These are phyloP conservation scores for Margaritispora aquatica DNA, from an alignment of 495 filamentous ascomycete genomes.

Conservation along the genomic window DNA sequence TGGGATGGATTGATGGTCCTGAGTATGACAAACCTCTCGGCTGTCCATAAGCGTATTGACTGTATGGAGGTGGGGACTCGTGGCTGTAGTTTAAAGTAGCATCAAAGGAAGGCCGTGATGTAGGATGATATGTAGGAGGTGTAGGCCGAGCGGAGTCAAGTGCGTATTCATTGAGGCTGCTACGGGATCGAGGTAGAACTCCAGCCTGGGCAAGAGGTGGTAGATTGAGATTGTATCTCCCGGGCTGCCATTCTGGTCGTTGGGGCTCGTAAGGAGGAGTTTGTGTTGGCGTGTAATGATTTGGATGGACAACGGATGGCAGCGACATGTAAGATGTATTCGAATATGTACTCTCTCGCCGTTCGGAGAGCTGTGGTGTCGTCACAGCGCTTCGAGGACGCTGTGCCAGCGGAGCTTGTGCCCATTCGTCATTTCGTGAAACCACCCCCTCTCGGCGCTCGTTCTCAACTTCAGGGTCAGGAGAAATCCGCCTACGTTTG, in stretches of 20 bases:
- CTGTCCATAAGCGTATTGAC: slow-evolving; percentile 26
- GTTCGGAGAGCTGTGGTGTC: slow-evolving; percentile 18
- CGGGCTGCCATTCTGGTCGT: slow-evolving; percentile 23
- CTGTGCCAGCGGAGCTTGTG: slow-evolving; percentile 18
- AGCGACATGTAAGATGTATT: slow-evolving; percentile 8
- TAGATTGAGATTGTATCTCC: slow-evolving; percentile 20
- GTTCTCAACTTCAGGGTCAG: slow-evolving; percentile 25
- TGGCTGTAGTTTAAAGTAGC: slow-evolving; percentile 14
- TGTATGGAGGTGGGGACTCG: slow-evolving; percentile 1
- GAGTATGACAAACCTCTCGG: slow-evolving; percentile 35
- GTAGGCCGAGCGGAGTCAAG: slow-evolving; percentile 22
- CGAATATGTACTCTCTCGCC: slow-evolving; percentile 19
- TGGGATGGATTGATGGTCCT: slow-evolving; percentile 17
- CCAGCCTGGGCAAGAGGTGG: slow-evolving; percentile 25
- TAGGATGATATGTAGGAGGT: slow-evolving; percentile 16
- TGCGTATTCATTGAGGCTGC: slow-evolving; percentile 18
- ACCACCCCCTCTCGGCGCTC: slow-evolving; percentile 24
- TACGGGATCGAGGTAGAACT: background rate
- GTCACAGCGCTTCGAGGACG: slow-evolving; percentile 1
- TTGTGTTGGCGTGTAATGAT: too few species aligned
- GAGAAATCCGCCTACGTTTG: slow-evolving; percentile 32
- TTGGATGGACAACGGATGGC: too few species aligned
- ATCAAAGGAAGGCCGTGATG: slow-evolving; percentile 14
- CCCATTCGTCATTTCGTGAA: slow-evolving; percentile 29
- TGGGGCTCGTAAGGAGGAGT: slow-evolving; percentile 16